Evolutionary conservation across 1,139 yeast species (phyloP), one percentile per base, ranked within the genome.

Genomic region (Debaryomyces robertsiae): DNA sequence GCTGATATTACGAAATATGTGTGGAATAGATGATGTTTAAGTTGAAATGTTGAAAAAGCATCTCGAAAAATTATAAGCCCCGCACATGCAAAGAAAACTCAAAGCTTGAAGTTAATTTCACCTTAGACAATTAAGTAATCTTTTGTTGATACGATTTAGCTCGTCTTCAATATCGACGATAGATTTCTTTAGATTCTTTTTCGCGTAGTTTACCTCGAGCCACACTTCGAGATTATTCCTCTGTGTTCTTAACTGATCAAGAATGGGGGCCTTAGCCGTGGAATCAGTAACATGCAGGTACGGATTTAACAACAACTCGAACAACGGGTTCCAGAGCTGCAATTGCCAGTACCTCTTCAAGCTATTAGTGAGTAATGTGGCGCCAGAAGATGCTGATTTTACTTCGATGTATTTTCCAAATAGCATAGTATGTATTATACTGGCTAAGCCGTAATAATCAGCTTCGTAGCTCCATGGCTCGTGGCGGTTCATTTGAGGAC

Each of bases 361-460:
- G 0, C 77, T 57, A 19, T 68, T 67, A 9, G 64, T 55, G 16
- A 85, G 53, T 14, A 59, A 61, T 13, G 37, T 16, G 38, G 73
- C 59, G 1, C 67, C 67, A 30, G 53, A 54, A 3, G 44, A 39
- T 23, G 45, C 32, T 25, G 55, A 48, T 9, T 56, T 58, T 0
- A 79, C 67, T 39, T 77, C 78, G 23, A 90, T 81, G 44, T 76
- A 75, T 27, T 71, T 69, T 0, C 93, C 91, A 63, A 81, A 86
- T 30, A 91, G 67, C 67, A 91, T 61, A 0, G 84, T 74, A 54
- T 90, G 94, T 1, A 88, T 66, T 0, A 86, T 77, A 25, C 84
- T 77, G 0, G 96, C 97, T 19, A 88, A 50, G 0, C 96, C 97
- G 57, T 77, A 86, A 58, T 89, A 89, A 61, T 91, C 98, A 3